Conservation (phyloP, 2,329 filamentous ascomycete species). For the Nigrospora oryzae region DNA sequence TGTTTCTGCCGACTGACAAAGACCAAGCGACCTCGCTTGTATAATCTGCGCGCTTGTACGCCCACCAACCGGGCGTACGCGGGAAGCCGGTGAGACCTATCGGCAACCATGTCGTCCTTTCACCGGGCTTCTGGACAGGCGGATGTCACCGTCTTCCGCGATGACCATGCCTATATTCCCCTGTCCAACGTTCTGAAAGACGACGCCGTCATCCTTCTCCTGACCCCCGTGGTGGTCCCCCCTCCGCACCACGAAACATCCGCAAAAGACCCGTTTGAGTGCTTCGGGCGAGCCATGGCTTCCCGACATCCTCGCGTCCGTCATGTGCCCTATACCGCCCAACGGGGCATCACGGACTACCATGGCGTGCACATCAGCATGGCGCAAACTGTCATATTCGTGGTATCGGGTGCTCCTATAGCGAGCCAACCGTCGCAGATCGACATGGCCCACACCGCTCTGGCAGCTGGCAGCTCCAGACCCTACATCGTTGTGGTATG, state of each 20-base stretch:
- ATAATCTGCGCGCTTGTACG: too few species aligned
- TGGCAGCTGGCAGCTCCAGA: conserved; percentile 34
- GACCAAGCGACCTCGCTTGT: too few species aligned
- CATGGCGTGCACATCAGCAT: conserved; percentile 55
- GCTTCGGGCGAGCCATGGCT: conserved; percentile 56
- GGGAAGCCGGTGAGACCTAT: too few species aligned
- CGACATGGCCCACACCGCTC: conserved; percentile 37
- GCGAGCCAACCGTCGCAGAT: conserved; percentile 42
- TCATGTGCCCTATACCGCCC: conserved; percentile 63
- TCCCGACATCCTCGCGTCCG: conserved; percentile 52
- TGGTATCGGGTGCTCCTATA: conserved; percentile 42
- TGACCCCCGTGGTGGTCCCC: conserved; percentile 48
- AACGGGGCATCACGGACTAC: conserved; percentile 52
- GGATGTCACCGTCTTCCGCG: conserved; percentile 24
- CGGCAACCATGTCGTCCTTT: not conserved
- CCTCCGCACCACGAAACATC: conserved; percentile 29
- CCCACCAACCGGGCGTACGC: too few species aligned
- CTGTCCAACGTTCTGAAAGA: conserved; percentile 35
- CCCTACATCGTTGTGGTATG: conserved; percentile 46
- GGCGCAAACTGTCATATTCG: conserved; percentile 51
- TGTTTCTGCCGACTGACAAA: too few species aligned
- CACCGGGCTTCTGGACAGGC: not conserved
- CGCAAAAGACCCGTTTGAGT: conserved; percentile 62
- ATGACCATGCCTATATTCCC: conserved; percentile 36
- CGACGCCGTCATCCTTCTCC: conserved; percentile 48